Evolutionary conservation across 2,329 filamentous ascomycete species (phyloP).

Genomic region (Amylocarpus encephaloides): DNA sequence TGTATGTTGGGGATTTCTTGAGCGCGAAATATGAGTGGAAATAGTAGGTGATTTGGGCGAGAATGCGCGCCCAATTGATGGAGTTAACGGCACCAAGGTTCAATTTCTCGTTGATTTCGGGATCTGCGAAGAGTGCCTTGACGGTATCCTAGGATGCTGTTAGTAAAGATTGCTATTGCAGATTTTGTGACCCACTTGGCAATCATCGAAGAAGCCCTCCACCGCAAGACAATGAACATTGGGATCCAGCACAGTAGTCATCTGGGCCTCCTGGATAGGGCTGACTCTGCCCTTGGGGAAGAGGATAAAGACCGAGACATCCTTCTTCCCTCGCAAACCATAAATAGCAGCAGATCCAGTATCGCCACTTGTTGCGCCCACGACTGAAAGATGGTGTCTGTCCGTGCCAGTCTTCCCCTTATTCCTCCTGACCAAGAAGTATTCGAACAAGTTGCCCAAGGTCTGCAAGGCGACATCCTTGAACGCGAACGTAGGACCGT

Average conservation of each 20-base stretch:
- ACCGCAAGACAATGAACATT: constrained; percentile 93
- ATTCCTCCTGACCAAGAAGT: constrained; percentile 72
- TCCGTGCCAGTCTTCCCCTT: constrained; percentile 55
- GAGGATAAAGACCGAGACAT: constrained; percentile 93
- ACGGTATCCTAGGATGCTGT: constrained; percentile 63
- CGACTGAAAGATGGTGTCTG: constrained; percentile 72
- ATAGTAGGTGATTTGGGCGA: constrained; percentile 97
- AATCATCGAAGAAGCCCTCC: constrained; percentile 90
- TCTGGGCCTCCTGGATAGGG: constrained; percentile 91
- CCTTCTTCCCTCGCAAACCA: constrained; percentile 88
- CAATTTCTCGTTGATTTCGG: constrained; percentile 72
- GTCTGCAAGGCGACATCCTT: constrained; percentile 94
- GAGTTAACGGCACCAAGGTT: constrained; percentile 92
- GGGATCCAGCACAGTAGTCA: constrained; percentile 85
- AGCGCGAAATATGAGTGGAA: constrained; percentile 91
- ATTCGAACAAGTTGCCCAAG: constrained; percentile 92
- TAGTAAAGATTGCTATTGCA: neutral
- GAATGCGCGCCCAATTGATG: constrained; percentile 92
- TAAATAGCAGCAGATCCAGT: constrained; percentile 96
- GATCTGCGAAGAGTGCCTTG: constrained; percentile 84
- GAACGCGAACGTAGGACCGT: constrained; percentile 92
- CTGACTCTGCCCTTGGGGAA: constrained; percentile 86
- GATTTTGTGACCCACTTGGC: constrained; percentile 54
- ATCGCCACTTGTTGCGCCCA: constrained; percentile 81
- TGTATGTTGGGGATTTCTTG: constrained; percentile 52